Base-by-base conservation (phyloP, 495 filamentous ascomycete genomes). In the Aspergillus coremiiformis region DNA sequence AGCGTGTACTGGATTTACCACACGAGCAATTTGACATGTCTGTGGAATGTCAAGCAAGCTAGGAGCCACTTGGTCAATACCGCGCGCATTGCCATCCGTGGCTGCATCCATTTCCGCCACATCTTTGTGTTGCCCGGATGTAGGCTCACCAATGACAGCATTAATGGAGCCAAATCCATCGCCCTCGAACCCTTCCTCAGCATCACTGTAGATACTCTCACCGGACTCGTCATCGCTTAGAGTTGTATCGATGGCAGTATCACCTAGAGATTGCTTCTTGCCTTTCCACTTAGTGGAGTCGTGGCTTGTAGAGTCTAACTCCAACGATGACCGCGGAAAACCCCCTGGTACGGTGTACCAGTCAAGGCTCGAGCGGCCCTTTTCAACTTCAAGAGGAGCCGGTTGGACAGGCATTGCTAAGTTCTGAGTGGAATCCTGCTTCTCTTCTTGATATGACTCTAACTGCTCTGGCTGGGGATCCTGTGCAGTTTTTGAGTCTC, bases 131-230 rank as follows among this genome's bases (percentile, higher is more conserved):
- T 21, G 44, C 17, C 11, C 17, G 21, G n/a, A 5, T 17, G 44
- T 39, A 50, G 60, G 79, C 44, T 77, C 82, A 46, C 90, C 84
- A 2, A 94, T 76, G 39, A 95, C 84, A 23, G 90, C 90, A 68
- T 95, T 81, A 41, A 96, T 81, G 11, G 88, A 94, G 43, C 84
- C 78, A 66, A 90, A 95, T 0, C 85, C 87, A 55, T 84, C 82
- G 5, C 83, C 84, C 35, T 91, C 82, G 0, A 86, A 68, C 48
- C 89, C 86, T 61, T 95, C 90, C 37, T 84, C 84, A 2, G 90
- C 90, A 75, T 96, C 90, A 60, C 87, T 93, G 66, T 92, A 96
- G 43, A 92, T 77, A 65, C 86, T 92, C 26, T 76, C 71, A 22
- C 73, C 72, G 27, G 72, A 75, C n/a, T 82, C 80, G 24, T 73